A percentile compares a stretch with the other conserved stretches of the same genome.
Evolutionary conservation across 169 alveolate species (phyloP).

Genomic region (Hepatocystis sp.): DNA sequence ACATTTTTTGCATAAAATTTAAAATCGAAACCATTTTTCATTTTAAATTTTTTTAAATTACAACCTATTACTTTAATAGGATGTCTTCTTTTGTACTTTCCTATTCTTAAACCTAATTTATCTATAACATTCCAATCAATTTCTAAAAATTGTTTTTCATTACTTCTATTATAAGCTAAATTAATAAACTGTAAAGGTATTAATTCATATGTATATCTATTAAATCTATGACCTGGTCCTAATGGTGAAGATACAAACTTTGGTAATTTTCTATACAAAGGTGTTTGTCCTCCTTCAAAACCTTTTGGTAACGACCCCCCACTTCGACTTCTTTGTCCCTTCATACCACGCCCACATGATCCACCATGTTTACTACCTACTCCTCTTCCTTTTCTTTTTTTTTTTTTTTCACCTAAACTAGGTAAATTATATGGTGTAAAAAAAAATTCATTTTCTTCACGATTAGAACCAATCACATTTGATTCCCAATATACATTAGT

Average conservation of each 20-base stretch:
- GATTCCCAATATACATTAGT: conserved; percentile 83
- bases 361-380: conserved; percentile 87
- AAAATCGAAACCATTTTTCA: conserved; percentile 78
- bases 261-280: conserved; percentile 84
- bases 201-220: conserved; percentile 79
- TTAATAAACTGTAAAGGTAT: conserved; percentile 81
- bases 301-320: conserved; percentile 81
- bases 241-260: conserved; percentile 85
- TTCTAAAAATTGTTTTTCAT: conserved; percentile 76
- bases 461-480: conserved; percentile 84
- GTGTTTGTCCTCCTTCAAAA: conserved; percentile 87
- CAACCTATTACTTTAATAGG: conserved; percentile 83
- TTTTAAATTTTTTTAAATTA: conserved; percentile 79
- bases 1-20: conserved; percentile 51
- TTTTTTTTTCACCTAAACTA: conserved; percentile 78
- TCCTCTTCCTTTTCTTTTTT: conserved; percentile 86
- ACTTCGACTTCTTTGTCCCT: conserved; percentile 86
- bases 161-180: conserved; percentile 73
- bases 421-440: conserved; percentile 81
- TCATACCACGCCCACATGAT: conserved; percentile 84
- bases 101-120: conserved; percentile 80
- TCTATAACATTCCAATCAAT: conserved; percentile 86
- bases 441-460: conserved; percentile 78
- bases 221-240: conserved; percentile 84
- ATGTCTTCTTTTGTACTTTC: conserved; percentile 81